phyloP scores from a whole-genome alignment of 495 filamentous ascomycete genomes.

The Clavariopsis aquatica region DNA sequence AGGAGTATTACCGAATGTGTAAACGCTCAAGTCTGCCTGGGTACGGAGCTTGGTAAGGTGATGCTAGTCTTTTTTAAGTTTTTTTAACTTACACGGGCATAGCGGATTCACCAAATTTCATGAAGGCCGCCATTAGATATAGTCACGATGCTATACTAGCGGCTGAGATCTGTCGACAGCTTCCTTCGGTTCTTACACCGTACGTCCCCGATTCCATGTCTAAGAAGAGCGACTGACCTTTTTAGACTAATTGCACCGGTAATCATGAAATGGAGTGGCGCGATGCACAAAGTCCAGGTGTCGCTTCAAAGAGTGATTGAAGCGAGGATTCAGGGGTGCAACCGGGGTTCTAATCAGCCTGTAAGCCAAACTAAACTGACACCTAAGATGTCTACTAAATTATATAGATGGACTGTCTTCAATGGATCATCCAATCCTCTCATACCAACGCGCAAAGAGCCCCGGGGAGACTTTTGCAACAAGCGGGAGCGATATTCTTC shows the following conservation, averaged over 20 bases:
- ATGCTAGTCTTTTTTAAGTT: constrained; percentile 6
- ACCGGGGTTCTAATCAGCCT: neutral
- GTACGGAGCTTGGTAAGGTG: constrained; percentile 11
- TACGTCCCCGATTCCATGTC: neutral
- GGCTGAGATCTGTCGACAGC: constrained; percentile 14
- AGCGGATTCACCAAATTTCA: no score
- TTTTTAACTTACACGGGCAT: no score
- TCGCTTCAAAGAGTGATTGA: neutral
- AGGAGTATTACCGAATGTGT: constrained; percentile 1
- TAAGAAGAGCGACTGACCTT: constrained; percentile 3
- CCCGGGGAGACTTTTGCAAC: neutral
- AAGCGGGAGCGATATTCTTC: constrained; percentile 1
- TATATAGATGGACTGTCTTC: constrained; percentile 15
- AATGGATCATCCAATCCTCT: constrained; percentile 15
- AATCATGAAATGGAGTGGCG: constrained; percentile 23
- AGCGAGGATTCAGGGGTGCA: neutral
- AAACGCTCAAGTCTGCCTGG: constrained; percentile 5
- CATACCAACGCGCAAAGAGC: constrained; percentile 7
- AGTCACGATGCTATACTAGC: constrained; percentile 13
- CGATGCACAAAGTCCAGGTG: constrained; percentile 7
- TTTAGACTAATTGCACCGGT: constrained; percentile 12
- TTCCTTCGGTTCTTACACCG: constrained; percentile 14
- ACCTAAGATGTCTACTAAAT: no score
- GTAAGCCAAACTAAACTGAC: neutral
- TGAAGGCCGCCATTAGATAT: constrained; percentile 8